Base-by-base conservation (phyloP, 2,329 filamentous ascomycete species). In the Aspergillus carbonarius region DNA sequence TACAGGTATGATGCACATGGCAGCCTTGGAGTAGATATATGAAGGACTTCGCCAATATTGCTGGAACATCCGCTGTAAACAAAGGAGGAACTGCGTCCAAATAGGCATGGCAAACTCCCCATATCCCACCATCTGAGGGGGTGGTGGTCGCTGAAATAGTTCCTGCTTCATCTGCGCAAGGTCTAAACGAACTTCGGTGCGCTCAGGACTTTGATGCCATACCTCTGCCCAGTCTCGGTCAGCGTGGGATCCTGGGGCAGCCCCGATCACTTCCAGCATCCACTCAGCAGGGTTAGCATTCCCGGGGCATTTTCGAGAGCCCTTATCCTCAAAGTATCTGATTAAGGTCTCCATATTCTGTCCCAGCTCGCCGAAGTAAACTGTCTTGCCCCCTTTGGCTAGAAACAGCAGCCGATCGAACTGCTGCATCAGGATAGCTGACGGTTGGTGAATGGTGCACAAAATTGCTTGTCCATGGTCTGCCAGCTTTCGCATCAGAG, bases 371-470 rank as follows among this genome's bases (percentile, higher is more conserved):
- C 87, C 87, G 72, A 89, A 89, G 67, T 89, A 89, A 0, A 88
- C 84, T 0, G 85, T 88, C 66, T 81, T 83, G 0, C 87, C 87
- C 23, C 86, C 86, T 54, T 79, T 81, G 3, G 85, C 84, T 1
- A 89, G 76, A 68, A 89, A 85, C 0, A 88, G 76, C 0, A 88
- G 74, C 0, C 81, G 80, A 63, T 88, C 86, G 51, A 88, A 96
- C 60, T 91, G 87, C 72, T 96, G 90, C 81, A 96, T 96, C 55
- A 96, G 81, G 81, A 96, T 91, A 34, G 92, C 92, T 9, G 91
- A 95, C 9, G 93, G 93, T 74, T 97, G 93, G 74, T 97, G 93
- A 61, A 96, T 96, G 0, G 93, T 96, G 78, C 92, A 96, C 9
- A 96, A 85, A 72, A 96, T 89, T 42, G 93, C 92, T 73, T 95